Evolutionary conservation across 1,284 basidiomycete genomes (phyloP).

Genomic region (Papiliotrema nemorosa): DNA sequence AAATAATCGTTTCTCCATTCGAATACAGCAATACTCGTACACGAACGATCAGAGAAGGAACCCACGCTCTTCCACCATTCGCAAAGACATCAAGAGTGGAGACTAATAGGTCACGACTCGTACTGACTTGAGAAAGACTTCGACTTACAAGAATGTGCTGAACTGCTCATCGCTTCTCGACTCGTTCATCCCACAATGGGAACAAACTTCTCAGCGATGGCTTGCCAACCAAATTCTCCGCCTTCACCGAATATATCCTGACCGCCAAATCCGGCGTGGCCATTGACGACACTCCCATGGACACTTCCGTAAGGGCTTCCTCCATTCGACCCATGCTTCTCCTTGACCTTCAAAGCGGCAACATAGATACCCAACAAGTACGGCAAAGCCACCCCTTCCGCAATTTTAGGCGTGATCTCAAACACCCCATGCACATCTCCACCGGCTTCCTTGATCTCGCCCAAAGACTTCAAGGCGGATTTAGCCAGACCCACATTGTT

Average conservation of each 20-base stretch:
- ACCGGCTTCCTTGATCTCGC: not conserved
- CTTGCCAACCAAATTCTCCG: not conserved
- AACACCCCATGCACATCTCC: not conserved
- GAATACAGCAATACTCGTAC: no score
- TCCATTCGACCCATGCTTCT: not conserved
- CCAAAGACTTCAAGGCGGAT: not conserved
- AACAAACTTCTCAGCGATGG: conserved; percentile 6
- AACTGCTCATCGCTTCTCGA: not conserved
- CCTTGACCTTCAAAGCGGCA: conserved; percentile 7
- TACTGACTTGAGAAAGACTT: not conserved
- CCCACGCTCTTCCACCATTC: not conserved
- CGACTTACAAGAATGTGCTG: conserved; percentile 2
- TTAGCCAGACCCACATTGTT: conserved; percentile 8
- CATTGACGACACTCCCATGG: not conserved
- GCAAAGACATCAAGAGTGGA: not conserved
- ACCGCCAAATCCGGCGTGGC: not conserved
- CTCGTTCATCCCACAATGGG: conserved; percentile 3
- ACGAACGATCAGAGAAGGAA: no score
- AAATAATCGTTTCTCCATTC: no score
- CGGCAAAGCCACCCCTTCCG: conserved; percentile 4
- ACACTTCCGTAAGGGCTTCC: not conserved
- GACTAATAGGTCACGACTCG: not conserved
- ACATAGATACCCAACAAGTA: conserved; percentile 12
- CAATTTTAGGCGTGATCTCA: conserved; percentile 5
- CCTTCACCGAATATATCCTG: not conserved